Conservation (phyloP, 352 stramenopile genomes). For the Globisporangium emineosum region DNA sequence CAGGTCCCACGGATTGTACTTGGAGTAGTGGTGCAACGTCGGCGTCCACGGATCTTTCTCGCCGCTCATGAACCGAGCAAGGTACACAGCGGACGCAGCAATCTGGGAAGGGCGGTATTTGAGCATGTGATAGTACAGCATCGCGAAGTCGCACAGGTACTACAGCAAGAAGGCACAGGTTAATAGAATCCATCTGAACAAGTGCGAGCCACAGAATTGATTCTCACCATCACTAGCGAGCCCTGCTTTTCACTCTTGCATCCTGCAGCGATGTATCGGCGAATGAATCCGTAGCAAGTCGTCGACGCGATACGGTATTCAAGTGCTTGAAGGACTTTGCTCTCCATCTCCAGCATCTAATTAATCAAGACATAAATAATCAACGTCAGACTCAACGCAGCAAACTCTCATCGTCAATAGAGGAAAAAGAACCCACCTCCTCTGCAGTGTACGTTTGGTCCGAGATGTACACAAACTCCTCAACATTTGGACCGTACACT, state of each 20-base stretch:
- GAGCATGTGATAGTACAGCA: constrained; percentile 73
- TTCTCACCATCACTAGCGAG: constrained; percentile 53
- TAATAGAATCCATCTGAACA: background rate
- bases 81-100: constrained; percentile 72
- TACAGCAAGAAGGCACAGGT: constrained; percentile 18
- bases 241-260: constrained; percentile 54
- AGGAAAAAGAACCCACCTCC: constrained; percentile 46
- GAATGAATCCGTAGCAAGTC: constrained; percentile 71
- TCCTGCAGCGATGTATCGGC: constrained; percentile 57
- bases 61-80: constrained; percentile 62
- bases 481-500: constrained; percentile 91
- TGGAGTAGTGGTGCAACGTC: constrained; percentile 76
- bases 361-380: background rate
- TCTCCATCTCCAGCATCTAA: constrained; percentile 84
- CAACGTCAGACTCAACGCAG: no score
- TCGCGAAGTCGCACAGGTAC: constrained; percentile 74
- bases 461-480: constrained; percentile 98
- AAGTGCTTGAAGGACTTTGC: constrained; percentile 66
- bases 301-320: constrained; percentile 78
- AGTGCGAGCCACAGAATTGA: background rate
- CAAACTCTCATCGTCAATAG: no score
- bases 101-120: constrained; percentile 67
- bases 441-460: constrained; percentile 93
- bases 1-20: constrained; percentile 72
- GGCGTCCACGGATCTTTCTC: constrained; percentile 68